Evolutionary conservation across 306 rosid species (phyloP), one percentile per base, ranked within the genome.

Genomic region (Dalbergia cultrata): DNA sequence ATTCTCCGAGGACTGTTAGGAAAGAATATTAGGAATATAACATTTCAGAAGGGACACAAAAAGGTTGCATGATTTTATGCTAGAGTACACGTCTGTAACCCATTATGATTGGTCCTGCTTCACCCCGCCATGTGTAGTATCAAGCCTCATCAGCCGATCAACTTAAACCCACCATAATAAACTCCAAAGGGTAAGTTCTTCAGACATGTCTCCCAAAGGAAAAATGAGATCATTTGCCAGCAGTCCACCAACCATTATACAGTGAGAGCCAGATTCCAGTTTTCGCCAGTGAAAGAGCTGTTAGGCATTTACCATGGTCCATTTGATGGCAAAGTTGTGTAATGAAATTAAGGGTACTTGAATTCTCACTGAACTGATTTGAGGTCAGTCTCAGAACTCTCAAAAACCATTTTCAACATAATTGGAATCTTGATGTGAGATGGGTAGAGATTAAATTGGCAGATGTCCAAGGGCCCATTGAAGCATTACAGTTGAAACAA

Each of bases 121-220:
- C 63, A 83, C 50, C 68, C 50, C 6, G 50, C 53, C 2, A 34
- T 16, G 31, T 14, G 47, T 70, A 43, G 34, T 52, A 68, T 73
- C 64, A 53, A 74, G 54, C 34, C 58, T 68, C 58, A 47, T 47
- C 62, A 54, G 17, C 60, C 60, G 60, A 71, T 22, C 7, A 49
- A 56, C 59, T 58, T 57, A 70, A 68, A 81, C 83, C 79, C 67
- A 69, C 84, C 83, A 53, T 26, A 52, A 18, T 43, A 68, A 62
- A 68, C 33, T 65, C 47, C 65, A 52, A 76, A 70, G 67, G 76
- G 37, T 50, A 62, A 39, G 77, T 37, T 14, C 37, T 31, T 70
- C 84, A 19, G 31, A 34, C 45, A 64, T 47, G 75, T 56, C 37
- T 16, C 71, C 76, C 35, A 58, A 10, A 43, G 22, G 44, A 26